Evolutionary conservation across 1,139 yeast genomes (phyloP).

Genomic region (Candida mesenterica): DNA sequence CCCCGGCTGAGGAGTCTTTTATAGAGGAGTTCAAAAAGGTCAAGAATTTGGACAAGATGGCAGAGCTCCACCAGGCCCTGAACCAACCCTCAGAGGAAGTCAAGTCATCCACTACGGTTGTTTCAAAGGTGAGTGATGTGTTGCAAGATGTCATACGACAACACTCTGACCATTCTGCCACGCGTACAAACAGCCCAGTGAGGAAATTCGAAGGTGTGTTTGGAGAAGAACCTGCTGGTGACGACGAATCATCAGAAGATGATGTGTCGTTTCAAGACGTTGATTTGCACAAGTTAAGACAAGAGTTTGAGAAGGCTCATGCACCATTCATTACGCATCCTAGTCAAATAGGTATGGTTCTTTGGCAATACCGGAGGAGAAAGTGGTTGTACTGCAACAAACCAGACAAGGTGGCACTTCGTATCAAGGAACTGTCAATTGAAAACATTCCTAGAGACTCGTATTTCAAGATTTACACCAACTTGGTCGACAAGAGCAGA

Average conservation of each 20-base stretch:
- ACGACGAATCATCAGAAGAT: conserved; percentile 13
- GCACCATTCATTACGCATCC: conserved; percentile 3
- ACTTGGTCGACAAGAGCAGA: conserved; percentile 57
- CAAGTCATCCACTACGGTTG: conserved; percentile 21
- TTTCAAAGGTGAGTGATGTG: conserved; percentile 18
- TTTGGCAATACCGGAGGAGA: conserved; percentile 60
- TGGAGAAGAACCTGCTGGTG: conserved; percentile 6
- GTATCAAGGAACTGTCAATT: conserved; percentile 27
- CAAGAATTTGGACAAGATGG: conserved; percentile 38
- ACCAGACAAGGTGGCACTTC: conserved; percentile 18
- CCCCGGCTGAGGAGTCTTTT: conserved; percentile 35
- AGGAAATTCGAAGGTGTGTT: not conserved
- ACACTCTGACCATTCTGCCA: conserved; percentile 10
- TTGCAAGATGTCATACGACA: conserved; percentile 31
- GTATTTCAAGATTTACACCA: conserved; percentile 55
- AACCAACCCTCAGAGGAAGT: conserved; percentile 18
- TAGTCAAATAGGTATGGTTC: conserved; percentile 39
- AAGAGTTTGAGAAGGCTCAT: conserved; percentile 22
- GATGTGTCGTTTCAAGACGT: conserved; percentile 24
- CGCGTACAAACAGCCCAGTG: conserved; percentile 6
- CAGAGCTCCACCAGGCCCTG: conserved; percentile 19
- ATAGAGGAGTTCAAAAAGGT: conserved; percentile 32
- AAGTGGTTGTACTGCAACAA: conserved; percentile 47
- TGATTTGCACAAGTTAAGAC: conserved; percentile 28
- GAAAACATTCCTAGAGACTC: conserved; percentile 45